A percentile compares a stretch with the other conserved stretches of the same genome.
phyloP scores from a whole-genome alignment of 2,329 filamentous ascomycete species.

The Hypoxylon sp. region DNA sequence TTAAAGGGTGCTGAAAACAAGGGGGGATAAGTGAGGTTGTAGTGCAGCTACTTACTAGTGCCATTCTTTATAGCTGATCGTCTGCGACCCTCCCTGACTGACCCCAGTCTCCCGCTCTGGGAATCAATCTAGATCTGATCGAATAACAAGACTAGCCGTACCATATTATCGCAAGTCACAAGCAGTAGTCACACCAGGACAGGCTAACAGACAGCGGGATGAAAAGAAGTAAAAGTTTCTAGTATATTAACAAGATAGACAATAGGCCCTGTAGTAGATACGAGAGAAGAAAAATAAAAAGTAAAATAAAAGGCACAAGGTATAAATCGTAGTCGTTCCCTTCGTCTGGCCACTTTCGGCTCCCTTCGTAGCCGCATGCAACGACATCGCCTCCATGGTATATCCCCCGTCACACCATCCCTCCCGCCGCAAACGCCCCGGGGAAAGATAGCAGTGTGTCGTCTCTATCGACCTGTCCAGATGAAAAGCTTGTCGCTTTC shows the following conservation, averaged over 20 bases:
- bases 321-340: constrained; percentile 27
- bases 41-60: not conserved
- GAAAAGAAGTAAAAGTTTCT: constrained; percentile 5
- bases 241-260: constrained; percentile 27
- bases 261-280: constrained; percentile 2
- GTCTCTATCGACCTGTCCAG: not conserved
- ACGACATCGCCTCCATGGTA: not conserved
- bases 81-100: not conserved
- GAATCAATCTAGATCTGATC: not conserved
- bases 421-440: constrained; percentile 12
- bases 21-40: not conserved
- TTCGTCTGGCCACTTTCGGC: constrained; percentile 13
- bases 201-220: not conserved
- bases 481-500: constrained; percentile 1
- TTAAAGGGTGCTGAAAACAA: too few relatives aligned
- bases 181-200: not conserved
- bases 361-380: constrained; percentile 4
- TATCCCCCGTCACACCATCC: not conserved
- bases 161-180: not conserved
- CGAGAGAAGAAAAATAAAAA: constrained; percentile 9
- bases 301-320: not conserved
- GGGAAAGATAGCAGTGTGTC: constrained; percentile 5
- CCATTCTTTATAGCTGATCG: constrained; percentile 7
- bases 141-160: not conserved
- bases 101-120: not conserved